Evolutionary conservation across 2,329 filamentous ascomycete species (phyloP).

Genomic region (Talaromyces sp.): DNA sequence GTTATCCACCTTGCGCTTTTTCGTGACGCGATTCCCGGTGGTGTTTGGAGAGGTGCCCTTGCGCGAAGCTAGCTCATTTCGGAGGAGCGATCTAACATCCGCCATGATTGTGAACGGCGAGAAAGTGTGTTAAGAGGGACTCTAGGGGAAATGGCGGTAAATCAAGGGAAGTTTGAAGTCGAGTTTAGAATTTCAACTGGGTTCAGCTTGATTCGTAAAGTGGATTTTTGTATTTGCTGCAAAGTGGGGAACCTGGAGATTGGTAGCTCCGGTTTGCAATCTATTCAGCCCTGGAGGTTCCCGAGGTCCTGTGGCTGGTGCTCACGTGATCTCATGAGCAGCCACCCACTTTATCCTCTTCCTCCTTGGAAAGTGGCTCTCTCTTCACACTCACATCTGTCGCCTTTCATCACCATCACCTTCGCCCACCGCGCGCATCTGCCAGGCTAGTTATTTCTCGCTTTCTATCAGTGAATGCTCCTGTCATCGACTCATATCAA

Average conservation of each 20-base stretch:
- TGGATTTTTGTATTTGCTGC: slow-evolving; percentile 20
- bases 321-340: slow-evolving; percentile 8
- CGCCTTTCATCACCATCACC: background rate
- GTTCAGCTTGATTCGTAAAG: slow-evolving; percentile 18
- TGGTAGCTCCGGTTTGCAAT: slow-evolving; percentile 19
- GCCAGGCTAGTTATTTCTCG: background rate
- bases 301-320: slow-evolving; percentile 5
- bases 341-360: slow-evolving; percentile 6
- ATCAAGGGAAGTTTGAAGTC: background rate
- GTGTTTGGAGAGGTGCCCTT: slow-evolving; percentile 62
- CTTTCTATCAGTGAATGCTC: background rate
- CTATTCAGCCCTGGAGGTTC: background rate
- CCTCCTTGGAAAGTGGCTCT: slow-evolving; percentile 1
- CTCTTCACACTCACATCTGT: slow-evolving; percentile 9
- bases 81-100: slow-evolving; percentile 77
- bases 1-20: slow-evolving; percentile 59
- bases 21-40: slow-evolving; percentile 42
- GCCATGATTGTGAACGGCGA: slow-evolving; percentile 58
- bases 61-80: slow-evolving; percentile 73
- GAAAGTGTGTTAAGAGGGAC: background rate
- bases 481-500: background rate
- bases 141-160: background rate
- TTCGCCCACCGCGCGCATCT: slow-evolving; percentile 4
- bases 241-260: slow-evolving; percentile 28
- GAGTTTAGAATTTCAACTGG: slow-evolving; percentile 10